These are phyloP conservation scores for Aspergillus phoenicis DNA, from an alignment of 2,329 filamentous ascomycete species.

Conservation along the genomic window DNA sequence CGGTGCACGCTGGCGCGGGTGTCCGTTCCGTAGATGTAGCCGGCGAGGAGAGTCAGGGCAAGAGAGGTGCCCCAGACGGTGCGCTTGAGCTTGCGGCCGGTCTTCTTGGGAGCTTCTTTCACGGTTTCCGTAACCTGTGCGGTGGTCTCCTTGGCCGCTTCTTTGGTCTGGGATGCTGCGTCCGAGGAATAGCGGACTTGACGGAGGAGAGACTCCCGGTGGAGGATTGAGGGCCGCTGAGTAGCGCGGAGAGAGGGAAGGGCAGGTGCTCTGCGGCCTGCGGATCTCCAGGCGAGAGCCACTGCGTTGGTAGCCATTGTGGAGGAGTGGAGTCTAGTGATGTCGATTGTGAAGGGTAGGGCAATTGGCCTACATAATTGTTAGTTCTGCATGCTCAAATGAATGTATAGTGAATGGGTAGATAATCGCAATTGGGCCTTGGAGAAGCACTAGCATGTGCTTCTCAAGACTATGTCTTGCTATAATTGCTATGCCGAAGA, in stretches of 20 bases:
- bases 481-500: not conserved
- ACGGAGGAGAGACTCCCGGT: constrained; percentile 4
- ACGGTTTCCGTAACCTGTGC: constrained; percentile 13
- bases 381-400: not conserved
- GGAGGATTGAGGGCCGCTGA: constrained; percentile 27
- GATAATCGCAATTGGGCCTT: not conserved
- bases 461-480: not conserved
- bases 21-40: constrained; percentile 73
- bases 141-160: constrained; percentile 15
- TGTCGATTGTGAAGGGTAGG: not conserved
- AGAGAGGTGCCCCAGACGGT: constrained; percentile 54
- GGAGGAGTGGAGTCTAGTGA: not conserved
- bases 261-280: constrained; percentile 29
- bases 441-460: not conserved
- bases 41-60: constrained; percentile 49
- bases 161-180: constrained; percentile 8
- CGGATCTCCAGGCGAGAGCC: constrained; percentile 29
- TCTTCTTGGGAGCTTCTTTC: constrained; percentile 35
- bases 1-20: constrained; percentile 71
- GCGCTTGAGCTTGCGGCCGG: constrained; percentile 31
- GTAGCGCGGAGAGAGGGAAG: constrained; percentile 27
- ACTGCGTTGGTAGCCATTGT: constrained; percentile 27
- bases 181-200: constrained; percentile 21
- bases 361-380: constrained; percentile 1
- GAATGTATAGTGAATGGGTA: no score